Evolutionary conservation across 78 protist species (phyloP).

Genomic region (Dictyostelium brefeldianum): DNA sequence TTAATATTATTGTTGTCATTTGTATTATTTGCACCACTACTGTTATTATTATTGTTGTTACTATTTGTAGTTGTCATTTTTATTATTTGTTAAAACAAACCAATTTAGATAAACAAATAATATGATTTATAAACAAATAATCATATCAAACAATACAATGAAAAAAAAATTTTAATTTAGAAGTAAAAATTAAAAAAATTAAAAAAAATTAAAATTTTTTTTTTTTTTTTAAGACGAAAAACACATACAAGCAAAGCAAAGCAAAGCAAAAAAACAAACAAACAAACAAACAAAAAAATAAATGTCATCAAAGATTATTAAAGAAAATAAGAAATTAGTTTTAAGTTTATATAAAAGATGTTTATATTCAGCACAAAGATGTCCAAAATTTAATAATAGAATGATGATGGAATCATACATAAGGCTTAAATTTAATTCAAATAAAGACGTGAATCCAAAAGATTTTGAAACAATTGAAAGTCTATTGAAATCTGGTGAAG

Average conservation of each 20-base stretch:
- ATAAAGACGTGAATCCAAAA: constrained; percentile 19
- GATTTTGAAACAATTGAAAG: constrained; percentile 57
- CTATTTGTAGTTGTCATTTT: background rate
- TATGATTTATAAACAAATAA: background rate
- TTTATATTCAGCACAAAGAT: constrained; percentile 39
- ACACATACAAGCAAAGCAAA: background rate
- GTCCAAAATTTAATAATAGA: constrained; percentile 56
- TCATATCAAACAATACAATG: background rate
- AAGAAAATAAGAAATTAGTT: constrained; percentile 61
- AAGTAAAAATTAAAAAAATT: constrained; percentile 4
- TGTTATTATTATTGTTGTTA: background rate
- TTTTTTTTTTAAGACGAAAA: background rate
- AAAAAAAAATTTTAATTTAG: background rate
- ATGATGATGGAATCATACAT: constrained; percentile 58
- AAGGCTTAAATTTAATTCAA: constrained; percentile 37
- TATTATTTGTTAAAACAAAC: background rate
- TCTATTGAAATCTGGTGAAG: constrained; percentile 56
- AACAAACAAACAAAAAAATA: background rate
- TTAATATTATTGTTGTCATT: background rate
- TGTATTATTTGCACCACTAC: background rate
- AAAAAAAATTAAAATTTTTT: background rate
- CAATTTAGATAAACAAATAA: too few relatives aligned
- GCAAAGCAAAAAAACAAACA: too few relatives aligned
- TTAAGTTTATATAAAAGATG: constrained; percentile 64
- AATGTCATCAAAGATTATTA: constrained; percentile 60